A percentile compares a stretch with the other conserved stretches of the same genome.
These are phyloP conservation scores for Kwoniella botswanensis DNA, from an alignment of 768 basidiomycete genomes.

Conservation along the genomic window DNA sequence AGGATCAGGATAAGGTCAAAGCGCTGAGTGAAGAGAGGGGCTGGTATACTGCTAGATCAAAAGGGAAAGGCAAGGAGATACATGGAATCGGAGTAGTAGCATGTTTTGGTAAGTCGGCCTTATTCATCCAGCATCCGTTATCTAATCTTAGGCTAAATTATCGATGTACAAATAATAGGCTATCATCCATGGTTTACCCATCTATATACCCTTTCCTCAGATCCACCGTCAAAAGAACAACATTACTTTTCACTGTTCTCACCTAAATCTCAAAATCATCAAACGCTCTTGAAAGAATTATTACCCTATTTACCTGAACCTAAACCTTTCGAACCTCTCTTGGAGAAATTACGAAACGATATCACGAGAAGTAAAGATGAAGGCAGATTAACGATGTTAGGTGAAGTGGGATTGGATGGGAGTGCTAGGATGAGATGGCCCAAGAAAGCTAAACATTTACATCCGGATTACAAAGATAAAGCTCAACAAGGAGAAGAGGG, in stretches of 20 bases:
- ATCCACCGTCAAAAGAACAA: slow-evolving; percentile 64
- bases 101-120: slow-evolving; percentile 74
- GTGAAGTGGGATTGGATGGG: slow-evolving; percentile 91
- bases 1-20: slow-evolving; percentile 75
- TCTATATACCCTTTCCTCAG: slow-evolving; percentile 65
- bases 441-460: slow-evolving; percentile 31
- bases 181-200: slow-evolving; percentile 95
- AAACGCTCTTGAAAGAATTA: slow-evolving; percentile 64
- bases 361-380: slow-evolving; percentile 65
- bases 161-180: slow-evolving; percentile 61
- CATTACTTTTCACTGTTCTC: slow-evolving; percentile 81
- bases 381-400: slow-evolving; percentile 71
- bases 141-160: too few relatives aligned
- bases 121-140: not conserved
- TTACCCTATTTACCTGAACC: slow-evolving; percentile 76
- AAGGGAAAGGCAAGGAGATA: slow-evolving; percentile 17
- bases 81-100: slow-evolving; percentile 65
- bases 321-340: slow-evolving; percentile 65
- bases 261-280: slow-evolving; percentile 54
- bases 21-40: slow-evolving; percentile 66
- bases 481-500: slow-evolving; percentile 72
- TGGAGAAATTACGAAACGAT: slow-evolving; percentile 67
- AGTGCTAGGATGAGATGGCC: slow-evolving; percentile 56
- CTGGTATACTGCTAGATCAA: slow-evolving; percentile 62
- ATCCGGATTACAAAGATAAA: slow-evolving; percentile 48